Evolutionary conservation across 2,329 filamentous ascomycete genomes (phyloP), one percentile per base, ranked within the genome.

Genomic region (Thelonectria olida): DNA sequence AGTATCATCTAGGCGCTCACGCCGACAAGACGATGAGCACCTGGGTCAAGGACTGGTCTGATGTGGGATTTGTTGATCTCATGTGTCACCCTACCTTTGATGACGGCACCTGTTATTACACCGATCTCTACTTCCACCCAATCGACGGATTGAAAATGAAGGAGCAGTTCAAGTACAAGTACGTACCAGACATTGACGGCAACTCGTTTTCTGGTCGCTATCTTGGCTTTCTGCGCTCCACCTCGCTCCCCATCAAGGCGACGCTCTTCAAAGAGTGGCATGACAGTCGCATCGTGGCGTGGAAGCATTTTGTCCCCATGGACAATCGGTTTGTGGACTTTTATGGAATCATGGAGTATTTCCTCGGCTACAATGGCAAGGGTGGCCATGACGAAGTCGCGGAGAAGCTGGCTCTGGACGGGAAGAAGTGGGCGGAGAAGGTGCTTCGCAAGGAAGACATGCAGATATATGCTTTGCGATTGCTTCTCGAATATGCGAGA

Each of bases 261-360:
- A 93, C 92, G 0, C 80, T 95, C 20, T 96, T 89, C 78, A 84
- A 86, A 19, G 92, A 96, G 74, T 96, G 92, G 92, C 92, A 94
- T 71, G 91, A 94, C 73, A 85, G 84, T 44, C 83, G 92, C 3
- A 80, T 95, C 2, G 80, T 92, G 2, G 84, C 90, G 0, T 96
- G 92, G 92, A 87, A 88, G 70, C 92, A 96, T 75, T 95, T 92
- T 69, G 88, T 93, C 2, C 92, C 92, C 15, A 88, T 95, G 84
- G 90, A 93, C 72, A 91, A 86, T 70, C 85, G 88, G 1, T 93
- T 89, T 69, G 79, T 85, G 34, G 92, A 94, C 67, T 84, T 91
- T 69, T 93, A 88, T 63, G 88, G 86, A 42, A 88, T 92, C 56
- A 83, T 93, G 82, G 87, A 90, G 58, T 94, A 92, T 71, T 93